These are phyloP conservation scores for Coemansia sp. DNA, from an alignment of 192 early-diverging fungal species.

Conservation along the genomic window DNA sequence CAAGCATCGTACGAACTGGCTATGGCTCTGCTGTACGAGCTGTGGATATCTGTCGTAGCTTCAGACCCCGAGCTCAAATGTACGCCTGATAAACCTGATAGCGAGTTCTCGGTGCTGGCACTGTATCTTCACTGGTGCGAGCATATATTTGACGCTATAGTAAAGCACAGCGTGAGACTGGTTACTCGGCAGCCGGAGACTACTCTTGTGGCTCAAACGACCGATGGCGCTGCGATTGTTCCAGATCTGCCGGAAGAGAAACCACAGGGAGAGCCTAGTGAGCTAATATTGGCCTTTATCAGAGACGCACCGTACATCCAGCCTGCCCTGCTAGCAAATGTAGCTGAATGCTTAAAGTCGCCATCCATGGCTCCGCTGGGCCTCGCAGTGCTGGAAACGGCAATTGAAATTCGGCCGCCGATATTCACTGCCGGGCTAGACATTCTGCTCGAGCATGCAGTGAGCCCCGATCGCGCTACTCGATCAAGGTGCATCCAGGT, in stretches of 20 bases:
- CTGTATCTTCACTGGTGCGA: conserved; percentile 48
- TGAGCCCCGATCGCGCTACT: conserved; percentile 25
- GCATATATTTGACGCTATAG: conserved; percentile 35
- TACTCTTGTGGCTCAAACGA: background rate
- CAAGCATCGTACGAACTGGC: conserved; percentile 33
- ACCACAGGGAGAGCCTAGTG: conserved; percentile 7
- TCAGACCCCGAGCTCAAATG: conserved; percentile 31
- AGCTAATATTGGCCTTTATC: conserved; percentile 34
- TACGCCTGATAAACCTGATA: background rate
- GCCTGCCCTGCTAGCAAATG: conserved; percentile 12
- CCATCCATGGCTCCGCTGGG: conserved; percentile 31
- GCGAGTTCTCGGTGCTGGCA: conserved; percentile 20
- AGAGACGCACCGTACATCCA: conserved; percentile 35
- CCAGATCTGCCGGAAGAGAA: conserved; percentile 10
- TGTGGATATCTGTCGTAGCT: conserved; percentile 47
- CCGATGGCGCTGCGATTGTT: background rate
- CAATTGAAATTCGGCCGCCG: conserved; percentile 48
- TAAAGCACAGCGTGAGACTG: conserved; percentile 20
- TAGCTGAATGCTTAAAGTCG: conserved; percentile 23
- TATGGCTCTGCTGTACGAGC: conserved; percentile 40
- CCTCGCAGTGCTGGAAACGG: conserved; percentile 34
- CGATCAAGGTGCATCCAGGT: conserved; percentile 46
- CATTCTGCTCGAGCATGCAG: conserved; percentile 36
- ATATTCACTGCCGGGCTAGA: conserved; percentile 30
- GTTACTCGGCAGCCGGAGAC: background rate